Conservation (phyloP, 2,329 filamentous ascomycete genomes). For the Malbranchea zuffiana region DNA sequence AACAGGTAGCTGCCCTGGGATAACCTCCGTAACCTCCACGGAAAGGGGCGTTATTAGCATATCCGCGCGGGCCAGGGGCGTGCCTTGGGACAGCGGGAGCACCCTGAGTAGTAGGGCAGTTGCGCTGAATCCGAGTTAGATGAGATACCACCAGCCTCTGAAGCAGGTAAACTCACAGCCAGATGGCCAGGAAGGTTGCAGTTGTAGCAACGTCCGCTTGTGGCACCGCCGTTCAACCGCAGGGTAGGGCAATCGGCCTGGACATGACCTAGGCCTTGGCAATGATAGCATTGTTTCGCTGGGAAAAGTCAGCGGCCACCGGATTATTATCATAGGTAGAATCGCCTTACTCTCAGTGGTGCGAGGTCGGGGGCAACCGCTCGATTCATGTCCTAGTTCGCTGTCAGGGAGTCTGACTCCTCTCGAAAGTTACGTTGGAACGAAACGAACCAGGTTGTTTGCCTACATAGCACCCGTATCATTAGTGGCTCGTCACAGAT, state of each 20-base stretch:
- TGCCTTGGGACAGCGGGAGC: conserved; percentile 50
- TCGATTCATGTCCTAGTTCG: conserved; percentile 75
- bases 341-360: conserved; percentile 68
- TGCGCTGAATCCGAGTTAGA: conserved; percentile 24
- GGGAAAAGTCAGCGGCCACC: conserved; percentile 13
- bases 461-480: conserved; percentile 22
- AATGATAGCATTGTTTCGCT: conserved; percentile 99
- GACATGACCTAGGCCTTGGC: conserved; percentile 94
- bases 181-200: conserved; percentile 89
- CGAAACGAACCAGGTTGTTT: conserved; percentile 36
- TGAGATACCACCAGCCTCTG: background rate
- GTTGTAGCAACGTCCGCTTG: conserved; percentile 87
- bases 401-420: conserved; percentile 8
- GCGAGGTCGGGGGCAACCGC: conserved; percentile 89
- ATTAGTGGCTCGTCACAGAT: background rate
- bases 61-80: conserved; percentile 56
- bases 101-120: conserved; percentile 25
- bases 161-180: conserved; percentile 51
- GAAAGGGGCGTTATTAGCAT: conserved; percentile 47
- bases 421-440: background rate
- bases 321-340: conserved; percentile 15
- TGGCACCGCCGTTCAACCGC: conserved; percentile 68
- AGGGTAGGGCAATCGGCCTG: conserved; percentile 98
- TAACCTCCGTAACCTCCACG: conserved; percentile 60
- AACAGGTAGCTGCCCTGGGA: conserved; percentile 48